phyloP scores from a whole-genome alignment of 441 rosid species.

The Populus hybrid region DNA sequence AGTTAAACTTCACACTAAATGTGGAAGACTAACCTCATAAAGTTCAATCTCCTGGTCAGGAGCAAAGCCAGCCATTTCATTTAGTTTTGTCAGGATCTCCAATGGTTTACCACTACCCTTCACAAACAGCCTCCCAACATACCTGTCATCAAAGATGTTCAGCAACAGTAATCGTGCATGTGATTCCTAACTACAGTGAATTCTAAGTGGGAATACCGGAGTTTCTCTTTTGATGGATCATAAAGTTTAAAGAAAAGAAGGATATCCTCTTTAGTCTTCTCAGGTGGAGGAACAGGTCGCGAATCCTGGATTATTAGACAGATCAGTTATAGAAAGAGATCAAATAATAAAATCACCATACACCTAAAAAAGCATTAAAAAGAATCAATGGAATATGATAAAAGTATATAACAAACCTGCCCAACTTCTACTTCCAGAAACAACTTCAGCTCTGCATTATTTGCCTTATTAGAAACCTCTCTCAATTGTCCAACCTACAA shows the following conservation, averaged over 20 bases:
- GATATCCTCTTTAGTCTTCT: conserved; percentile 73
- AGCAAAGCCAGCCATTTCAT: conserved; percentile 87
- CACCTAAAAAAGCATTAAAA: background rate
- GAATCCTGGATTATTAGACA: conserved; percentile 55
- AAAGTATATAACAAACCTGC: conserved; percentile 42
- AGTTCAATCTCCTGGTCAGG: conserved; percentile 84
- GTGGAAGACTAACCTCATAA: conserved; percentile 59
- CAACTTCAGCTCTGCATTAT: conserved; percentile 82
- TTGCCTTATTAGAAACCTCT: conserved; percentile 77
- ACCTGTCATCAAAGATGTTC: conserved; percentile 44
- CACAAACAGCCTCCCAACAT: conserved; percentile 82
- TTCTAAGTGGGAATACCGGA: conserved; percentile 48
- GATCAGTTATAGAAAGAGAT: background rate
- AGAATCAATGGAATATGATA: background rate
- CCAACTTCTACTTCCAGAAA: conserved; percentile 89
- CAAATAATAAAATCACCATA: background rate
- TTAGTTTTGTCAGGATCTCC: conserved; percentile 68
- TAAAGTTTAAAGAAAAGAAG: conserved; percentile 88
- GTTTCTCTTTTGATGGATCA: conserved; percentile 68
- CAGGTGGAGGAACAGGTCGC: conserved; percentile 45
- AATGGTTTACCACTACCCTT: conserved; percentile 73
- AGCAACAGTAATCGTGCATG: conserved; percentile 14
- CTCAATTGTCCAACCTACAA: conserved; percentile 89
- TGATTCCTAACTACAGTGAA: conserved; percentile 1
- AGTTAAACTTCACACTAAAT: background rate